These are phyloP conservation scores for Trichoderma oligosporum DNA, from an alignment of 2,329 filamentous ascomycete species.

Conservation along the genomic window DNA sequence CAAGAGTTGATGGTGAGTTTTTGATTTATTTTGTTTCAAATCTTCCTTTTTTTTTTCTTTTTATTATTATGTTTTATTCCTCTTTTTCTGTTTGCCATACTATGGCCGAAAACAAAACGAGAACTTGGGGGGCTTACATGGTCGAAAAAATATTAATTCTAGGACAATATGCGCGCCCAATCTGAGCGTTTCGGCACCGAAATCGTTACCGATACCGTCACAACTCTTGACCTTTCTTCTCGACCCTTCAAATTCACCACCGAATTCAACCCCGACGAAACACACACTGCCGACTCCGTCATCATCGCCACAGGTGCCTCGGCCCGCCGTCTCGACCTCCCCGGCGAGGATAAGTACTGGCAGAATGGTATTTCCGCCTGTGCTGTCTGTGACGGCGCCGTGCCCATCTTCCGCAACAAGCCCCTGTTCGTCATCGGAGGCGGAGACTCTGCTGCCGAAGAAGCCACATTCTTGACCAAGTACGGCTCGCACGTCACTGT, in stretches of 20 bases:
- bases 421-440: conserved; percentile 93
- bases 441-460: conserved; percentile 94
- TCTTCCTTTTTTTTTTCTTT: not conserved
- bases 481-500: conserved; percentile 95
- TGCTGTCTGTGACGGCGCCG: conserved; percentile 93
- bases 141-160: not conserved
- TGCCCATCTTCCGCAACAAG: conserved; percentile 97
- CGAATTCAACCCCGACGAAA: conserved; percentile 78
- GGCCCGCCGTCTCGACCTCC: conserved; percentile 74
- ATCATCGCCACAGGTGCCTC: conserved; percentile 96
- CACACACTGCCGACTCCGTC: conserved; percentile 84
- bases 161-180: conserved; percentile 88
- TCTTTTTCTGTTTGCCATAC: not conserved
- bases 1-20: conserved; percentile 71
- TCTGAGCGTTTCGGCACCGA: conserved; percentile 88
- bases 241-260: conserved; percentile 92
- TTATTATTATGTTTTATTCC: not conserved
- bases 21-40: too few relatives aligned
- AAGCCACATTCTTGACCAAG: conserved; percentile 96
- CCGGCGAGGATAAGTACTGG: conserved; percentile 95
- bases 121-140: too few relatives aligned
- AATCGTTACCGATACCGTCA: conserved; percentile 89
- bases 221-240: conserved; percentile 76
- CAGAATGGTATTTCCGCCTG: conserved; percentile 94
- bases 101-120: too few relatives aligned